phyloP scores from a whole-genome alignment of 169 alveolate species.

The Plasmodium inui region DNA sequence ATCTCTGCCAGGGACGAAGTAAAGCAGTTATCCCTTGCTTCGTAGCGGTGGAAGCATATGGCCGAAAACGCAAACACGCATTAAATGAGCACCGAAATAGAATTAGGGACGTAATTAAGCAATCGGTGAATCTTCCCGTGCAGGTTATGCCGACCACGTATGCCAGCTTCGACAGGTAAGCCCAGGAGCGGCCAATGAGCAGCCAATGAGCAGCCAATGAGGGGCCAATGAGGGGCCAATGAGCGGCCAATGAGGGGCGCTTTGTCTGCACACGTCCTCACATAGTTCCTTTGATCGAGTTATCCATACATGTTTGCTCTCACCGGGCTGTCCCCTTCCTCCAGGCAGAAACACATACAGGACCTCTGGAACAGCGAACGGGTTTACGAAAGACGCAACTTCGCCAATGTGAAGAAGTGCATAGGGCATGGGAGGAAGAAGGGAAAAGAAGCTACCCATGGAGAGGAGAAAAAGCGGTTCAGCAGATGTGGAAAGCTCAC shows the following conservation, averaged over 20 bases:
- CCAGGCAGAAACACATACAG: slow-evolving; percentile 42
- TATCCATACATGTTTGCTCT: neutral
- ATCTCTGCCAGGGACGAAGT: neutral
- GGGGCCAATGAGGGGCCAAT: too few relatives aligned
- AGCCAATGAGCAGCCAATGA: neutral
- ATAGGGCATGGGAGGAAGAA: slow-evolving; percentile 2
- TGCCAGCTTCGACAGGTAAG: slow-evolving; percentile 53
- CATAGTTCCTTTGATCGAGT: neutral
- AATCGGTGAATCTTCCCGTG: slow-evolving; percentile 44
- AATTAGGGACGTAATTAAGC: slow-evolving; percentile 43
- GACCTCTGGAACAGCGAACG: slow-evolving; percentile 25
- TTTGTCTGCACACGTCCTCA: neutral
- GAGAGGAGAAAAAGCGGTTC: neutral
- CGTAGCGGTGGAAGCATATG: neutral
- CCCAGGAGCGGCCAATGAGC: neutral
- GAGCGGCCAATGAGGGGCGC: neutral
- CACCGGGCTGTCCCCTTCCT: neutral
- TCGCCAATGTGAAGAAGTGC: slow-evolving; percentile 28
- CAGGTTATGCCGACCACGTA: slow-evolving; percentile 46
- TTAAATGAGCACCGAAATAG: slow-evolving; percentile 21
- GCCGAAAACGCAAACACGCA: neutral
- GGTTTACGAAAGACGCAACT: slow-evolving; percentile 47
- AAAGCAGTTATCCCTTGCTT: neutral
- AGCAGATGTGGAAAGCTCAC: neutral
- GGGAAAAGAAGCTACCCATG: neutral